A percentile compares a stretch with the other conserved stretches of the same genome.
These are phyloP conservation scores for Globisporangium nunn DNA, from an alignment of 352 stramenopile genomes.

Conservation along the genomic window DNA sequence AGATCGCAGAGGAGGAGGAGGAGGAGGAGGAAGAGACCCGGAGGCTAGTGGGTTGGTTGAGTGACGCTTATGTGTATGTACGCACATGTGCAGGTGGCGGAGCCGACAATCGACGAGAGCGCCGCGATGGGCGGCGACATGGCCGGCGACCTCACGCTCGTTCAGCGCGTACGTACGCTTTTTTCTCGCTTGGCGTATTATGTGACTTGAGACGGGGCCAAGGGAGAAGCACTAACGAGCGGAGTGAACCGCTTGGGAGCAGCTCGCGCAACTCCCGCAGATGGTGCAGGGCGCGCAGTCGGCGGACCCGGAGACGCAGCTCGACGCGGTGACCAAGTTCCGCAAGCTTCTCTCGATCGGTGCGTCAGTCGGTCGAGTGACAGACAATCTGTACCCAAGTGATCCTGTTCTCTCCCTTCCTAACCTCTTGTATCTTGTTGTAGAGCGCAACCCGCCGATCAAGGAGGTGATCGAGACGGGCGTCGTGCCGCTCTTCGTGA, in stretches of 20 bases:
- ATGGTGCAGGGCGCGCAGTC: constrained; percentile 93
- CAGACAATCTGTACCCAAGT: constrained; percentile 1
- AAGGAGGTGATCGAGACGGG: constrained; percentile 98
- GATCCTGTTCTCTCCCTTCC: background rate
- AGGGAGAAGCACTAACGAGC: constrained; percentile 4
- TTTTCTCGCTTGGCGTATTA: constrained; percentile 3
- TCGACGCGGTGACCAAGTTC: constrained; percentile 98
- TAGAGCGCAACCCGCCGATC: constrained; percentile 98
- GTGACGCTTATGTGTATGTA: background rate
- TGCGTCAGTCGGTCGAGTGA: constrained; percentile 14
- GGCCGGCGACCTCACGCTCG: constrained; percentile 40
- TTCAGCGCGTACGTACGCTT: constrained; percentile 37
- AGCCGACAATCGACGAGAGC: constrained; percentile 20
- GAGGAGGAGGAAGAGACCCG: too few species aligned
- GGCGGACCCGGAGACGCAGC: constrained; percentile 86
- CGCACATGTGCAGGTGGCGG: constrained; percentile 4
- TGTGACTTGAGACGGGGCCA: constrained; percentile 5
- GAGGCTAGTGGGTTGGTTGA: too few species aligned
- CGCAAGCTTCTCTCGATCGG: constrained; percentile 97
- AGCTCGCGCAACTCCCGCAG: constrained; percentile 92
- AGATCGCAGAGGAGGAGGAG: too few species aligned
- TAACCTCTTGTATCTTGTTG: too few species aligned
- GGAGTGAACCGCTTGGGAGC: constrained; percentile 8
- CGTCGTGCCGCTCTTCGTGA: constrained; percentile 97
- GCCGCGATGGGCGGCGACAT: constrained; percentile 24